These are phyloP conservation scores for Fusarium begoniae DNA, from an alignment of 2,329 filamentous ascomycete genomes.

Conservation along the genomic window DNA sequence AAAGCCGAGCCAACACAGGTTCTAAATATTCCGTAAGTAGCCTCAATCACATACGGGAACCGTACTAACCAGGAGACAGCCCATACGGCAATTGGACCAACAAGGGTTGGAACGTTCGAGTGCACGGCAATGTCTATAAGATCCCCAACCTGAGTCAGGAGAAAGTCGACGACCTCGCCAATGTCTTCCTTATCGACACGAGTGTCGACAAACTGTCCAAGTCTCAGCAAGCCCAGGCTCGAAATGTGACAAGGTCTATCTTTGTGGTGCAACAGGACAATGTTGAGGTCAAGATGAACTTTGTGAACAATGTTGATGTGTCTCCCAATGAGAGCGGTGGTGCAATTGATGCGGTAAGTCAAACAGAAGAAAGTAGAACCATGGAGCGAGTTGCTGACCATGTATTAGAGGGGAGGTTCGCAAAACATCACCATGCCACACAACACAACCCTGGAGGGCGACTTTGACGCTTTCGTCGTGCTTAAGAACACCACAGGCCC, in stretches of 20 bases:
- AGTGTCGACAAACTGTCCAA: slow-evolving; percentile 67
- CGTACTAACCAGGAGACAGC: slow-evolving; percentile 40
- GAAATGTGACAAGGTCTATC: slow-evolving; percentile 77
- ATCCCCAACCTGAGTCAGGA: slow-evolving; percentile 72
- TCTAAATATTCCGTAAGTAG: slow-evolving; percentile 68
- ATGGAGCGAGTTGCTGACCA: slow-evolving; percentile 1
- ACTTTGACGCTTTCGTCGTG: slow-evolving; percentile 76
- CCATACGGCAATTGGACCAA: slow-evolving; percentile 81
- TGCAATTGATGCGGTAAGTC: slow-evolving; percentile 54
- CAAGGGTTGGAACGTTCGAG: slow-evolving; percentile 78
- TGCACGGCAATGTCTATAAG: slow-evolving; percentile 86
- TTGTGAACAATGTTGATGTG: slow-evolving; percentile 56
- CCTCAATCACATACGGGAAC: not conserved
- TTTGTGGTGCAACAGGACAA: slow-evolving; percentile 78
- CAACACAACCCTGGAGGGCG: slow-evolving; percentile 72
- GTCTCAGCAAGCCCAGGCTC: slow-evolving; percentile 70
- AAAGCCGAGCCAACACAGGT: slow-evolving; percentile 73
- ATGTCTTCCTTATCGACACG: slow-evolving; percentile 74
- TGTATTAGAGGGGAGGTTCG: slow-evolving; percentile 59
- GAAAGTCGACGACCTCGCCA: slow-evolving; percentile 74
- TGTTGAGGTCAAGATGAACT: slow-evolving; percentile 69
- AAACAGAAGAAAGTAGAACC: too few species aligned
- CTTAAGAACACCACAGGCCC: slow-evolving; percentile 67
- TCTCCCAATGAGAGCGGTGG: slow-evolving; percentile 66
- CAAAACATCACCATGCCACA: slow-evolving; percentile 73